Percentiles rank a stretch among this genome's conserved stretches.
Conservation (phyloP, 768 basidiomycete genomes). For the Trametes meyenii region DNA sequence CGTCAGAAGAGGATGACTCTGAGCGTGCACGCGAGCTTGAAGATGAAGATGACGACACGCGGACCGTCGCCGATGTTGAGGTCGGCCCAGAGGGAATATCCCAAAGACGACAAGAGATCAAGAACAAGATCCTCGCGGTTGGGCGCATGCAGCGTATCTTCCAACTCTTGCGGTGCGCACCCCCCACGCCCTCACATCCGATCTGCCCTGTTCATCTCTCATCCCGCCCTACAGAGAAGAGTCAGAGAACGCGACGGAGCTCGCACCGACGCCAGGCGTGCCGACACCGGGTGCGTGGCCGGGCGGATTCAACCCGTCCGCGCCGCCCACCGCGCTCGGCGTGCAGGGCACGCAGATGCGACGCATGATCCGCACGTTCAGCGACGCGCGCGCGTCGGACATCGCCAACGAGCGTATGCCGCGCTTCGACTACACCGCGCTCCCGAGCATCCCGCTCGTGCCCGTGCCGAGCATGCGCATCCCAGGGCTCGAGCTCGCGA, state of each 20-base stretch:
- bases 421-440: constrained; percentile 44
- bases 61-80: constrained; percentile 30
- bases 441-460: constrained; percentile 45
- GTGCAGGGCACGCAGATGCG: constrained; percentile 64
- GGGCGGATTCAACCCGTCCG: constrained; percentile 28
- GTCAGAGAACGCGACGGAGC: constrained; percentile 76
- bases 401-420: constrained; percentile 77
- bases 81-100: constrained; percentile 45
- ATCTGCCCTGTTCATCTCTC: not conserved
- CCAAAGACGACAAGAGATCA: constrained; percentile 76
- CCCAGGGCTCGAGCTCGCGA: constrained; percentile 25
- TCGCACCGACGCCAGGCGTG: constrained; percentile 36
- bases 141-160: constrained; percentile 91
- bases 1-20: constrained; percentile 32
- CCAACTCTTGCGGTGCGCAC: constrained; percentile 80
- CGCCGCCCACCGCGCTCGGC: constrained; percentile 53
- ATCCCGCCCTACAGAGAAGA: constrained; percentile 59
- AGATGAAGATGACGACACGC: constrained; percentile 27
- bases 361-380: constrained; percentile 69
- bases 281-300: constrained; percentile 33
- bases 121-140: constrained; percentile 92
- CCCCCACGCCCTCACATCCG: not conserved
- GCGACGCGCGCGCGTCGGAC: constrained; percentile 80
- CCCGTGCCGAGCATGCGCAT: constrained; percentile 66
- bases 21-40: constrained; percentile 28